phyloP scores from a whole-genome alignment of 306 rosid species.

The Vigna trinervia region DNA sequence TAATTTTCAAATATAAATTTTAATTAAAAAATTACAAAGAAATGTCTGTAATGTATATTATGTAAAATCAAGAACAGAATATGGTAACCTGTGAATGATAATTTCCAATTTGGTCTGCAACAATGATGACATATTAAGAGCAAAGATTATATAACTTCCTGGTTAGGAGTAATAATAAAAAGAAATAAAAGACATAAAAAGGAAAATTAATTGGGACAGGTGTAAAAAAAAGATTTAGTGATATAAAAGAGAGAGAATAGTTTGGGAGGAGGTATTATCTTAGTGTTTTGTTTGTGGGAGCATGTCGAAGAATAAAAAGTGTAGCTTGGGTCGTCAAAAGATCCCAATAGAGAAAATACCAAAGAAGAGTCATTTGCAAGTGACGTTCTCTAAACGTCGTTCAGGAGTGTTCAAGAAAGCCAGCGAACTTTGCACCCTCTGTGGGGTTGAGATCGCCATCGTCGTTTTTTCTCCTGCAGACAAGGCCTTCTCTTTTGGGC shows the following conservation, averaged over 20 bases:
- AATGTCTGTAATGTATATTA: no score
- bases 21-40: no score
- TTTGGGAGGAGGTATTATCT: constrained; percentile 25
- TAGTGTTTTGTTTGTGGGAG: background rate
- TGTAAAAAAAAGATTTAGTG: constrained; percentile 42
- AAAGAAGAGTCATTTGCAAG: constrained; percentile 64
- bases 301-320: constrained; percentile 54
- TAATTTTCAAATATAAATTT: no score
- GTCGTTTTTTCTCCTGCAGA: constrained; percentile 71
- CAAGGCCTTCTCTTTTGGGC: constrained; percentile 74
- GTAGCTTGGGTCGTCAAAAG: constrained; percentile 63
- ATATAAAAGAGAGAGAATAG: constrained; percentile 39
- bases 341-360: constrained; percentile 66
- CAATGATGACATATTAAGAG: constrained; percentile 37
- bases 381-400: constrained; percentile 74
- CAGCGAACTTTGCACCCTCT: constrained; percentile 75
- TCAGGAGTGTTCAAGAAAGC: constrained; percentile 78
- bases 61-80: constrained; percentile 15
- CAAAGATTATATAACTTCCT: constrained; percentile 52
- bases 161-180: constrained; percentile 44
- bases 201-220: constrained; percentile 38
- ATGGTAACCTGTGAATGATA: constrained; percentile 21
- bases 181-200: constrained; percentile 49
- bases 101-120: constrained; percentile 31
- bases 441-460: constrained; percentile 67